phyloP scores from a whole-genome alignment of 2,329 filamentous ascomycete species.

The Massarina eburnea region DNA sequence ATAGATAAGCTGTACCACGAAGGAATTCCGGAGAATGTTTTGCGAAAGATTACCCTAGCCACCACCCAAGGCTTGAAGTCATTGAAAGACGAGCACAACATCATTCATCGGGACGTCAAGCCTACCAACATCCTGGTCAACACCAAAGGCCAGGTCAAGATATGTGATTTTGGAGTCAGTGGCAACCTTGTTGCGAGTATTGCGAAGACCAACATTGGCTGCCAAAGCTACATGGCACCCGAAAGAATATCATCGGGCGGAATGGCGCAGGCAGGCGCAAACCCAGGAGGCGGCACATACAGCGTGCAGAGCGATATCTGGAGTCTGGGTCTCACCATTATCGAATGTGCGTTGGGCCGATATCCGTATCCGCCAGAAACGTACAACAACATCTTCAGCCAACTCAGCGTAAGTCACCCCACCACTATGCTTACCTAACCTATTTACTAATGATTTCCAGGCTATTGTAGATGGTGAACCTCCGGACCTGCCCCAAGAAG shows the following conservation, averaged over 20 bases:
- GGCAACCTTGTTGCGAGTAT: constrained; percentile 97
- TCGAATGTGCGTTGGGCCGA: constrained; percentile 90
- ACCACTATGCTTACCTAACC: constrained; percentile 1
- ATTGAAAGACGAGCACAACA: constrained; percentile 97
- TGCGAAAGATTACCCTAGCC: constrained; percentile 86
- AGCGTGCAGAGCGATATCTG: constrained; percentile 98
- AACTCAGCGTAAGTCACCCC: constrained; percentile 75
- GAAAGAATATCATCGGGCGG: constrained; percentile 90
- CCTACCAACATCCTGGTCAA: constrained; percentile 98
- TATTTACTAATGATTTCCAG: constrained; percentile 59
- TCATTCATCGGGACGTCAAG: constrained; percentile 98
- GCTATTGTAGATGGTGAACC: constrained; percentile 98
- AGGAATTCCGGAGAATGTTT: constrained; percentile 83
- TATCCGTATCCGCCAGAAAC: constrained; percentile 98
- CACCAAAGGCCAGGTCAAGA: constrained; percentile 87
- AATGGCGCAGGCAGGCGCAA: constrained; percentile 69
- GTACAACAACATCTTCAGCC: constrained; percentile 97
- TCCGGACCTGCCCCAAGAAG: constrained; percentile 76
- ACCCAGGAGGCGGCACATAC: constrained; percentile 79
- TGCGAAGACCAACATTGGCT: constrained; percentile 97
- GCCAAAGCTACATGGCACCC: constrained; percentile 98
- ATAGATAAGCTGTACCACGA: constrained; percentile 94
- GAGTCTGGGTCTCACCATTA: constrained; percentile 91
- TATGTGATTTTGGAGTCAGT: constrained; percentile 97
- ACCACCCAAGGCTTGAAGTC: constrained; percentile 90